Evolutionary conservation across 805 yeast species (phyloP).

Genomic region (Ogataea ganodermae): DNA sequence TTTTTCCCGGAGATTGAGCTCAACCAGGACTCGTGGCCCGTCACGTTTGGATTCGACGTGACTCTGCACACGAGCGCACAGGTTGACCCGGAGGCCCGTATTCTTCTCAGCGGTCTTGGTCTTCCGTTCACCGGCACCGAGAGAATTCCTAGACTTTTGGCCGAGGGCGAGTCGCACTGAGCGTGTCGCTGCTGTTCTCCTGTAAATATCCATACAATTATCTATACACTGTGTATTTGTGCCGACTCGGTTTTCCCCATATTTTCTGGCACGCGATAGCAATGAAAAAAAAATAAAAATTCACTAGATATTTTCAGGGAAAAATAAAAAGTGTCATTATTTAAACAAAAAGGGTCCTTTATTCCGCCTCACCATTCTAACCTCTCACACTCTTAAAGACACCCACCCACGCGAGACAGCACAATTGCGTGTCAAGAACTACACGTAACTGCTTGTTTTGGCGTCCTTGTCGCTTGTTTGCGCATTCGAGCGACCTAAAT

Average conservation of each 20-base stretch:
- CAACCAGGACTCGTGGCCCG: constrained; percentile 87
- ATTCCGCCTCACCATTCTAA: too few species aligned
- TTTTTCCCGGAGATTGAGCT: constrained; percentile 92
- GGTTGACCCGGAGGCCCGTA: constrained; percentile 86
- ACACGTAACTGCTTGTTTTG: too few species aligned
- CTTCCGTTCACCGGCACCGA: constrained; percentile 70
- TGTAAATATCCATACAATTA: not conserved
- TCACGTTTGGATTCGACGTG: constrained; percentile 81
- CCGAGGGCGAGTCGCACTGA: constrained; percentile 15
- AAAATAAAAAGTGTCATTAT: too few species aligned
- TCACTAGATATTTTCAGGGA: not conserved
- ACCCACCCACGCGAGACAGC: too few species aligned
- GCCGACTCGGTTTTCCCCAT: not conserved
- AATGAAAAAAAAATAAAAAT: not conserved
- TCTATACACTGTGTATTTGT: not conserved
- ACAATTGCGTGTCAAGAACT: too few species aligned
- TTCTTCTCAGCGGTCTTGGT: constrained; percentile 78
- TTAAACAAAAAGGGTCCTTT: too few species aligned
- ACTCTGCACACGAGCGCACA: constrained; percentile 87
- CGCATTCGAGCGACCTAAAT: not conserved
- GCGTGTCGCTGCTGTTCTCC: not conserved
- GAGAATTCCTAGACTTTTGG: constrained; percentile 37
- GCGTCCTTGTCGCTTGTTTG: not conserved
- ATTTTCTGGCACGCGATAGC: not conserved
- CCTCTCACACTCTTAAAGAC: too few species aligned